phyloP scores from a whole-genome alignment of 306 rosid species.

The Castanea mollissima region DNA sequence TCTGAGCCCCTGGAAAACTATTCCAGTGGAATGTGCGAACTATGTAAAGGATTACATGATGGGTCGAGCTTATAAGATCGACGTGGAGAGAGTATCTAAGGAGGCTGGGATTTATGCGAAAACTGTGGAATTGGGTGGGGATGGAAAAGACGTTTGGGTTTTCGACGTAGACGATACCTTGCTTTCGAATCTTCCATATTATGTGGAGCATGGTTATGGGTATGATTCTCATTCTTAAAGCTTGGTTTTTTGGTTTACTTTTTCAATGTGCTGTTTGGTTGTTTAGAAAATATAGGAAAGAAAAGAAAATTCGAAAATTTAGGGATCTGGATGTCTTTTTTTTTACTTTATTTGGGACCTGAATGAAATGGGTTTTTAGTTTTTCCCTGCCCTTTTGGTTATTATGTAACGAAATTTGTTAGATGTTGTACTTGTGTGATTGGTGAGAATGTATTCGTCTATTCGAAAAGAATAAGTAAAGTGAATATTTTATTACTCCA shows the following conservation, averaged over 20 bases:
- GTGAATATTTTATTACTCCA: not conserved
- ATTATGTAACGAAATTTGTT: not conserved
- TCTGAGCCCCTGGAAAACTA: constrained; percentile 59
- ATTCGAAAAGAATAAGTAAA: not conserved
- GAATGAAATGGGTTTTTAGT: not conserved
- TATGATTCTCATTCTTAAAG: constrained; percentile 19
- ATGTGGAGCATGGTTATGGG: constrained; percentile 76
- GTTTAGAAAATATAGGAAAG: not conserved
- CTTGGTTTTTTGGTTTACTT: not conserved
- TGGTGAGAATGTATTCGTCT: not conserved
- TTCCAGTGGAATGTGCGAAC: constrained; percentile 59
- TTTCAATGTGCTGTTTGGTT: not conserved
- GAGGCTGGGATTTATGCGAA: constrained; percentile 60
- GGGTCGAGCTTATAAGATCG: constrained; percentile 52
- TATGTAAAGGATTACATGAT: constrained; percentile 62
- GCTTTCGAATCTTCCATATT: constrained; percentile 88
- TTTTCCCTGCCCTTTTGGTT: not conserved
- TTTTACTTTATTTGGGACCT: not conserved
- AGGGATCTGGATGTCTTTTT: not conserved
- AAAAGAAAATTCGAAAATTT: not conserved
- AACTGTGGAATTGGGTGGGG: constrained; percentile 44
- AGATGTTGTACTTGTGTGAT: not conserved
- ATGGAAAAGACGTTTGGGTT: constrained; percentile 81
- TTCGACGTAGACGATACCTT: constrained; percentile 89
- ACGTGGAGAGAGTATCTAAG: constrained; percentile 53